Percentiles rank a stretch among this genome's conserved stretches.
phyloP scores from a whole-genome alignment of 169 alveolate species.

The Haemoproteus tartakovskyi region DNA sequence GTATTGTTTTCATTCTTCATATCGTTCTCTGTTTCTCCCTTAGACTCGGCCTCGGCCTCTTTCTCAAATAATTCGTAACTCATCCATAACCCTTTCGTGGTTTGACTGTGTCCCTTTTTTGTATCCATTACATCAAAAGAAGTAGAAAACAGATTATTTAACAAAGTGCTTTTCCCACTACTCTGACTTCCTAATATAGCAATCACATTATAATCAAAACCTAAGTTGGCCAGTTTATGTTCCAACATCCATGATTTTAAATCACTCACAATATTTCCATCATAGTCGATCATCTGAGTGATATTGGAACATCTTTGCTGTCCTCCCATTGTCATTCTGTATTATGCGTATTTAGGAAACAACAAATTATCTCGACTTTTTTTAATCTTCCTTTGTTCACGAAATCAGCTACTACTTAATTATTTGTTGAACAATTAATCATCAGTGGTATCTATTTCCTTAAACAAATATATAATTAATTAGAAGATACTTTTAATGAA shows the following conservation, averaged over 20 bases:
- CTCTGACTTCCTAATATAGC: slow-evolving; percentile 89
- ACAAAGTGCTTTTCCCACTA: slow-evolving; percentile 88
- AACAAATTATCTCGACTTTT: too few relatives aligned
- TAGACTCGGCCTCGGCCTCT: neutral
- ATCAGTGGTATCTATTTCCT: too few relatives aligned
- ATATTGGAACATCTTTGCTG: too few relatives aligned
- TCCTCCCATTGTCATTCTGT: too few relatives aligned
- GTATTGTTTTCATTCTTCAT: neutral
- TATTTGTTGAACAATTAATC: too few relatives aligned
- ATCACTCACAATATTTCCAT: slow-evolving; percentile 43
- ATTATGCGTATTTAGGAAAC: too few relatives aligned
- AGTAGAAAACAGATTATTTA: slow-evolving; percentile 82
- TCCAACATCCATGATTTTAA: slow-evolving; percentile 42
- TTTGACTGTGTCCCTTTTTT: slow-evolving; percentile 86
- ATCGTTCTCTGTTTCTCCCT: neutral
- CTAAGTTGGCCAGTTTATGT: slow-evolving; percentile 22
- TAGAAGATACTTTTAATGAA: too few relatives aligned
- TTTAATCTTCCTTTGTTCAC: too few relatives aligned
- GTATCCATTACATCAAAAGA: slow-evolving; percentile 86
- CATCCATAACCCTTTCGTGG: slow-evolving; percentile 90
- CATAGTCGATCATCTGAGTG: slow-evolving; percentile 63
- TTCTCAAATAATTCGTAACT: slow-evolving; percentile 68
- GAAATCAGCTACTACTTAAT: too few relatives aligned
- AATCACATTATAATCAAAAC: slow-evolving; percentile 81
- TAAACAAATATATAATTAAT: too few relatives aligned